Percentiles rank a stretch among this genome's conserved stretches.
These are phyloP conservation scores for Naegleria fowleri DNA, from an alignment of 208 protist species.

Conservation along the genomic window DNA sequence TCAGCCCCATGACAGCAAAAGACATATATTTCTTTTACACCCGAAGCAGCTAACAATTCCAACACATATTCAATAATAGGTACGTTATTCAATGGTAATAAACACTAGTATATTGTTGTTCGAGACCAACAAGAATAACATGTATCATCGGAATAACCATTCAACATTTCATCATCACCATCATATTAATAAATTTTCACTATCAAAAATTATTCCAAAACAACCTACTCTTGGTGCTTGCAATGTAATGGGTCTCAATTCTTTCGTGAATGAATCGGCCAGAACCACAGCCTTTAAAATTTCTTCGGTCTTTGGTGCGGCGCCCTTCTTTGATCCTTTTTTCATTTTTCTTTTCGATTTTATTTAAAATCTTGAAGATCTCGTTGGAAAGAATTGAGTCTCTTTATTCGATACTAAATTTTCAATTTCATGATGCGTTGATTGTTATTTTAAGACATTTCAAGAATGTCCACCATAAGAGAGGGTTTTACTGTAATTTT, in stretches of 20 bases:
- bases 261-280: conserved; percentile 25
- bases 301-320: background rate
- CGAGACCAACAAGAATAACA: background rate
- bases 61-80: conserved; percentile 32
- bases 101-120: background rate
- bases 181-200: background rate
- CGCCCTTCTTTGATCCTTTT: background rate
- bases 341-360: background rate
- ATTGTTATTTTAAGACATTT: too few species aligned
- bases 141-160: background rate
- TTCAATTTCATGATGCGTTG: too few species aligned
- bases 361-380: too few species aligned
- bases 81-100: conserved; percentile 25
- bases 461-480: too few species aligned
- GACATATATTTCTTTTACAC: conserved; percentile 24
- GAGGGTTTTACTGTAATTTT: too few species aligned
- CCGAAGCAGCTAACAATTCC: conserved; percentile 20
- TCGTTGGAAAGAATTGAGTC: too few species aligned
- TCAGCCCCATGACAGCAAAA: conserved; percentile 10
- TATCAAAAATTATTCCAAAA: too few species aligned
- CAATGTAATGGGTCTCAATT: conserved; percentile 26
- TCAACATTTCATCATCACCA: background rate
- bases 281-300: conserved; percentile 13
- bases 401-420: too few species aligned
- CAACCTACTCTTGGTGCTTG: conserved; percentile 17